Conservation (phyloP, 805 yeast genomes). For the Schizosaccharomyces lindneri region DNA sequence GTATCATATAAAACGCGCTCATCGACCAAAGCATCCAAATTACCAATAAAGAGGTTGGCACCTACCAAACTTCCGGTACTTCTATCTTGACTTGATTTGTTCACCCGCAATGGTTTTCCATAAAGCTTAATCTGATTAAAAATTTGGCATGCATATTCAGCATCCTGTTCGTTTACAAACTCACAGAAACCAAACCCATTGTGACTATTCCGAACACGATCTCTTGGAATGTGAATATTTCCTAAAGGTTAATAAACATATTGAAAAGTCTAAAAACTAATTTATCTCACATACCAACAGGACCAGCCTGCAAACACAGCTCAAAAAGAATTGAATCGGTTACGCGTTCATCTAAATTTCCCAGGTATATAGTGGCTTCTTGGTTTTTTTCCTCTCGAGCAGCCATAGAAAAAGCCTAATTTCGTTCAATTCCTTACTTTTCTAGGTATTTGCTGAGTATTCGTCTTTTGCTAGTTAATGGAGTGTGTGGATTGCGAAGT, state of each 20-base stretch:
- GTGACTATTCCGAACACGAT: constrained; percentile 39
- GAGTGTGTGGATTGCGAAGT: too few relatives aligned
- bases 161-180: constrained; percentile 32
- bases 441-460: too few relatives aligned
- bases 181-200: constrained; percentile 83
- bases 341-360: constrained; percentile 56
- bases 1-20: constrained; percentile 29
- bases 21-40: constrained; percentile 42
- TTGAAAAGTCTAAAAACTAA: too few relatives aligned
- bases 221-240: constrained; percentile 53
- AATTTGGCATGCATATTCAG: constrained; percentile 39
- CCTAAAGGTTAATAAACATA: constrained; percentile 7
- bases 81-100: constrained; percentile 19
- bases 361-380: constrained; percentile 48
- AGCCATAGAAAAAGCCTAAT: not conserved
- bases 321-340: constrained; percentile 55
- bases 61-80: constrained; percentile 21
- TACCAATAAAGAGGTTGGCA: constrained; percentile 46
- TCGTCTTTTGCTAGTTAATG: too few relatives aligned
- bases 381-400: constrained; percentile 23
- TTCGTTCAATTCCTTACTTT: too few relatives aligned
- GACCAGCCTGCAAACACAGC: constrained; percentile 63
- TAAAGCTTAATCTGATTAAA: constrained; percentile 36
- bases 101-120: constrained; percentile 35
- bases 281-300: constrained; percentile 18